Percentiles rank a stretch among this genome's conserved stretches.
Conservation (phyloP, 1,284 basidiomycete genomes). For the Volvariella volvacea region DNA sequence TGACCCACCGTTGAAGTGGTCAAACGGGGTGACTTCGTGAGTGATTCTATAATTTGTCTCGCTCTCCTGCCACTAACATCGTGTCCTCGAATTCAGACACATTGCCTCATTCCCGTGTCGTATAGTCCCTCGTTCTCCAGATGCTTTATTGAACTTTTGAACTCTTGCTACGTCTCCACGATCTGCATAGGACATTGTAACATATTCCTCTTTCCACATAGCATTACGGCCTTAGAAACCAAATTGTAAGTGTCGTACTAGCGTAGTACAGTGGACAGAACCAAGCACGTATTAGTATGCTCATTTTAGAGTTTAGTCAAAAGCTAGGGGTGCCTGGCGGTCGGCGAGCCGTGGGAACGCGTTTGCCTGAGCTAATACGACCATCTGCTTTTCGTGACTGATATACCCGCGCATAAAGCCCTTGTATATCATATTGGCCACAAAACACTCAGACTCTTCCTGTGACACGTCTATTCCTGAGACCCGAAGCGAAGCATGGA, state of each 20-base stretch:
- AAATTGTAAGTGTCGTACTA: too few relatives aligned
- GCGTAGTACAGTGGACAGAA: too few relatives aligned
- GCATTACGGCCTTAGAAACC: too few relatives aligned
- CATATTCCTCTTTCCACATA: too few relatives aligned
- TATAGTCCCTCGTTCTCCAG: constrained; percentile 10
- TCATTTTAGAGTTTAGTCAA: too few relatives aligned
- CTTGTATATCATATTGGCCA: constrained; percentile 93
- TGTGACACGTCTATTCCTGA: constrained; percentile 55
- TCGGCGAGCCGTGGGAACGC: constrained; percentile 76
- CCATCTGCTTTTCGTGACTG: constrained; percentile 89
- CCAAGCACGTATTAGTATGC: too few relatives aligned
- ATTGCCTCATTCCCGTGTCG: constrained; percentile 17
- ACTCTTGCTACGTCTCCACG: too few relatives aligned
- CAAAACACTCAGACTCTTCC: constrained; percentile 90
- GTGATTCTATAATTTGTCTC: too few relatives aligned
- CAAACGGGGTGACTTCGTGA: constrained; percentile 24
- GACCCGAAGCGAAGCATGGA: constrained; percentile 64
- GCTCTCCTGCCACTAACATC: background rate
- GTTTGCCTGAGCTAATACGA: constrained; percentile 79
- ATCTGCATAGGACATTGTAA: too few relatives aligned
- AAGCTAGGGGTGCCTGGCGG: constrained; percentile 48
- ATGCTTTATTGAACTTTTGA: background rate
- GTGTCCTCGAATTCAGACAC: constrained; percentile 2
- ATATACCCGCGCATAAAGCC: constrained; percentile 94
- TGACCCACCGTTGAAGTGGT: constrained; percentile 22